These are phyloP conservation scores for Fraxinus greggii DNA, from an alignment of 305 asterid genomes.

Conservation along the genomic window DNA sequence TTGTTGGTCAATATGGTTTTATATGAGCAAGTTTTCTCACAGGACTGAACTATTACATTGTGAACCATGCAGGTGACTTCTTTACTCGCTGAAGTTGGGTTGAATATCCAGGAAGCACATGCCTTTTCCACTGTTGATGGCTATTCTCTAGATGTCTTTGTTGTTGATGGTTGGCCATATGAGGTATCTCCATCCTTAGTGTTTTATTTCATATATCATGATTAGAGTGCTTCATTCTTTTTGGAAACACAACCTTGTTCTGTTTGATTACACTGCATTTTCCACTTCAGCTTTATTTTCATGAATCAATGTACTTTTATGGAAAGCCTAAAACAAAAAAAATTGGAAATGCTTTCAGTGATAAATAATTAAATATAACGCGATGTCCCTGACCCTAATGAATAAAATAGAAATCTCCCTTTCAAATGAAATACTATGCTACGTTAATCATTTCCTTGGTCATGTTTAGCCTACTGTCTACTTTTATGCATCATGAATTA, in stretches of 20 bases:
- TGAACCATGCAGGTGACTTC: constrained; percentile 77
- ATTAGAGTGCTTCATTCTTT: background rate
- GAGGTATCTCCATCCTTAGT: constrained; percentile 54
- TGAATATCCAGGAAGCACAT: constrained; percentile 97
- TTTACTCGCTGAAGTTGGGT: constrained; percentile 81
- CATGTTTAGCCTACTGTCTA: background rate
- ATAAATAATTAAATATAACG: background rate
- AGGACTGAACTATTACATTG: constrained; percentile 27
- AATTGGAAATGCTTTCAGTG: background rate
- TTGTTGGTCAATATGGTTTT: constrained; percentile 16
- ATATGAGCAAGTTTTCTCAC: background rate
- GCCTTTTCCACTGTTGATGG: constrained; percentile 94
- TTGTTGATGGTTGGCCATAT: constrained; percentile 93
- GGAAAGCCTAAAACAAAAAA: background rate
- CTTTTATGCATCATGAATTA: background rate
- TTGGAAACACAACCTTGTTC: background rate
- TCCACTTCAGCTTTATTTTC: background rate
- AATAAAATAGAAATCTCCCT: background rate
- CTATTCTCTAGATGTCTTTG: constrained; percentile 90
- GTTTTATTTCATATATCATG: constrained; percentile 4
- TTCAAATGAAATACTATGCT: background rate
- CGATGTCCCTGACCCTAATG: background rate
- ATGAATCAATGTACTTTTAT: background rate
- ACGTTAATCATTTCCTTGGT: background rate
- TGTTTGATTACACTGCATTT: background rate